Base-by-base conservation (phyloP, 2,329 filamentous ascomycete species). In the Colletotrichum zoysiae region DNA sequence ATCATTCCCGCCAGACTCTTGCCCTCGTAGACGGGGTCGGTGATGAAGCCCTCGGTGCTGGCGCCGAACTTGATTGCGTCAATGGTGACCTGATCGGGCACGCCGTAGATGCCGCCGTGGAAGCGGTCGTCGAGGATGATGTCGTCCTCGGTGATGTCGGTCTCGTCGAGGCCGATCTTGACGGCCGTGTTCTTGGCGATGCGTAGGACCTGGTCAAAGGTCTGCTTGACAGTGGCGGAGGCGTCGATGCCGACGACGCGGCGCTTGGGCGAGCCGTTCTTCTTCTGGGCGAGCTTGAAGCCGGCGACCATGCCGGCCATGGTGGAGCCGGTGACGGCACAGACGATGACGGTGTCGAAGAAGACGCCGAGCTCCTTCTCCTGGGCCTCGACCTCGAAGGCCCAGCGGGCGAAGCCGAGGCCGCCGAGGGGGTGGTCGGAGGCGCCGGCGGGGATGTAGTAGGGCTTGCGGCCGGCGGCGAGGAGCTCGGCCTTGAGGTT, bases 1-100 rank as follows among this genome's bases (percentile, higher is more conserved):
- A 93, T 88, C 90, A 93, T 86, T 0, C 91, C 92, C 5, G 91
- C 91, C 79, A 94, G 81, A 75, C 89, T 92, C 86, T 94, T 94
- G 1, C 92, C 92, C 81, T 93, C 91, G 76, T 94, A 94, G 1
- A 94, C 92, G 0, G 91, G 92, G 77, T 94, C 92, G 0, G 91
- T 93, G 74, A 94, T 92, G 76, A 94, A 90, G 0, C 88, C 92
- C 82, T 94, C 92, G 1, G 89, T 92, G 70, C 83, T 79, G 0
- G 92, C 92, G 6, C 89, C 90, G 77, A 92, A 90, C 79, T 87
- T 87, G 78, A 94, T 93, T 0, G 91, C 91, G 42, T 89, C 89
- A 61, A 91, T 85, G 1, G 92, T 94, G 76, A 83, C 82, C 78
- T 88, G 81, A 74, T 92, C 90, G 0, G 91, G 90, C 68, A 93